These are phyloP conservation scores for Penicillium polonicum DNA, from an alignment of 2,329 filamentous ascomycete genomes.

Conservation along the genomic window DNA sequence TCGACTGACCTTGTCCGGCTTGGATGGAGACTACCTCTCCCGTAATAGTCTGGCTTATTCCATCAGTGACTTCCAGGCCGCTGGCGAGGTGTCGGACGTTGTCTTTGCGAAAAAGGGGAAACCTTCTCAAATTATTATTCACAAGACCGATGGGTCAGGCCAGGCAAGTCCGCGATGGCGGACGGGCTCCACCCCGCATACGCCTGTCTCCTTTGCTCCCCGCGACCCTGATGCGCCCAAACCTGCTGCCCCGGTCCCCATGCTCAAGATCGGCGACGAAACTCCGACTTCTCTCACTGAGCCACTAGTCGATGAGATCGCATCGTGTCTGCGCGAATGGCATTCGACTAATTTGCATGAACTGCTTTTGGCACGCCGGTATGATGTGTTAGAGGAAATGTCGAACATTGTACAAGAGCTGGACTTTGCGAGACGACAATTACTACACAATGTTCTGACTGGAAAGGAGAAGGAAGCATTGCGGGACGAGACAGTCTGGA, in stretches of 20 bases:
- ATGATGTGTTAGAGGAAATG: constrained; percentile 76
- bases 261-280: constrained; percentile 97
- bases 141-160: constrained; percentile 38
- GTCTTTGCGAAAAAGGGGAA: constrained; percentile 42
- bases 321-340: constrained; percentile 95
- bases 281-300: constrained; percentile 86
- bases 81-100: constrained; percentile 32
- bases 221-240: constrained; percentile 65
- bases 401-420: constrained; percentile 77
- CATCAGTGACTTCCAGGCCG: constrained; percentile 21
- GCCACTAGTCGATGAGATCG: constrained; percentile 94
- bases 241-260: constrained; percentile 88
- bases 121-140: constrained; percentile 41
- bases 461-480: constrained; percentile 75
- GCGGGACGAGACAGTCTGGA: constrained; percentile 91
- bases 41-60: constrained; percentile 31
- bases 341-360: constrained; percentile 96
- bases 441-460: constrained; percentile 92
- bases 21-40: constrained; percentile 28
- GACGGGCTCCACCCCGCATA: constrained; percentile 35
- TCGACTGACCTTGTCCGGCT: constrained; percentile 28
- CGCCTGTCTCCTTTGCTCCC: constrained; percentile 35
- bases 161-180: constrained; percentile 30
- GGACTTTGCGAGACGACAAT: constrained; percentile 80
- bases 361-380: constrained; percentile 78